phyloP scores from a whole-genome alignment of 306 rosid species.

The Acacia acuminata region DNA sequence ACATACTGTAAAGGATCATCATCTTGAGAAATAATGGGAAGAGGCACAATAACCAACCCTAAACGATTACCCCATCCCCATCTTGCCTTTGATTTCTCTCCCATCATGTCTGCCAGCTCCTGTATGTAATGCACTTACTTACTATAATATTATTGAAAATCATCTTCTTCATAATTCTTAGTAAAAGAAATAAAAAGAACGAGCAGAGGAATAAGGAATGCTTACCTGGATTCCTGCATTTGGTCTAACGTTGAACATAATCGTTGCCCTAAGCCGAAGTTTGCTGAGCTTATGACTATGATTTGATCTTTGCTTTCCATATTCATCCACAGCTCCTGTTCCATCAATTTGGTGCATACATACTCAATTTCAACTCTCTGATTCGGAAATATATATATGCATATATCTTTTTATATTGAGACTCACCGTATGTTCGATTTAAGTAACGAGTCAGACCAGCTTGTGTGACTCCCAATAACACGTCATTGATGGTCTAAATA shows the following conservation, averaged over 20 bases:
- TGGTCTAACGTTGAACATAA: conserved; percentile 66
- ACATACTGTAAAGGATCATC: conserved; percentile 60
- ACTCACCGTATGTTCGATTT: conserved; percentile 51
- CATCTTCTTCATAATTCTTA: background rate
- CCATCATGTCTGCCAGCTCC: conserved; percentile 72
- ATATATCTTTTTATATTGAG: background rate
- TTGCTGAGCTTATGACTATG: conserved; percentile 18
- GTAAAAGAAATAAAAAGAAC: background rate
- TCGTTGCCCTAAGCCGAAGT: conserved; percentile 49
- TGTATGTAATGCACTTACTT: background rate
- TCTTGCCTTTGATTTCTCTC: conserved; percentile 52
- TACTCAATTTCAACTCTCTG: background rate
- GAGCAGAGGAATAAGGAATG: background rate
- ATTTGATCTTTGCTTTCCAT: background rate
- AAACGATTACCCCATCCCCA: conserved; percentile 86
- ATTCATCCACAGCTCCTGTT: conserved; percentile 20
- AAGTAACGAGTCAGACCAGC: conserved; percentile 57
- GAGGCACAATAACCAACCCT: conserved; percentile 52
- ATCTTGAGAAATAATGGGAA: conserved; percentile 41
- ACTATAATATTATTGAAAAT: background rate
- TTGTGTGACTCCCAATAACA: conserved; percentile 64
- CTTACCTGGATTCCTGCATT: conserved; percentile 65
- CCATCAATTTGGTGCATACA: background rate
- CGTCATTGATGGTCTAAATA: conserved; percentile 63
- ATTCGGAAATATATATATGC: background rate